Evolutionary conservation across 176 grass and related monocot genomes (phyloP), one percentile per base, ranked within the genome.

Genomic region (Aegilops longissima): DNA sequence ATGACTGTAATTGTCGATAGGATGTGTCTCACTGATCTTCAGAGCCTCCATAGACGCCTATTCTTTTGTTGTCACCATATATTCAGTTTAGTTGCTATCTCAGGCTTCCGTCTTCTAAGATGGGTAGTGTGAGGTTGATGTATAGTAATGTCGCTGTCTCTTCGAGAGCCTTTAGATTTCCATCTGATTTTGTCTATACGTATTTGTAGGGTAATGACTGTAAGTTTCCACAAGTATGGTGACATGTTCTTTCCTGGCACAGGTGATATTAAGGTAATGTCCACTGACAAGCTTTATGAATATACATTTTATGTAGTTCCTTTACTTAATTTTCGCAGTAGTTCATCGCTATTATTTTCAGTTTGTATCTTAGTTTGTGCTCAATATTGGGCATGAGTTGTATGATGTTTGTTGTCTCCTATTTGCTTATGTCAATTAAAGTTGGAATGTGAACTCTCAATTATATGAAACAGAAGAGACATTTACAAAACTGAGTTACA

Each of bases 181-280:
- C 66, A 56, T 59, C 67, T 85, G 64, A 87, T 30, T 59, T 69
- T 71, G 24, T 54, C 18, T 33, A 76, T 54, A 54, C 51, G 4
- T 83, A n/a, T 83, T 61, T 88, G 66, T 72, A 96, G 96, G 93
- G 96, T 98, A 75, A 96, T 98, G 96, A 98, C 96, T 49, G 96
- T 98, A 82, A 98, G 96, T 80, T 98, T 98, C 72, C 96, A 98
- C 78, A 98, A 95, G 82, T 98, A 89, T 77, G 96, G 96, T 66
- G 96, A 98, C 58, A 70, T 98, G 77, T 98, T 98, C 88, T 98
- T 98, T 83, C 96, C 93, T 84, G 96, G 93, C 80, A 95, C 96
- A 10, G 96, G 96, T 83, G 93, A 94, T 89, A 90, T 98, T 86
- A 98, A 98, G 92, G 96, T 95, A 89, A 68, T 79, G 25, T 66